These are phyloP conservation scores for Saccharum spontaneum DNA, from an alignment of 176 grass and related monocot genomes.

Conservation along the genomic window DNA sequence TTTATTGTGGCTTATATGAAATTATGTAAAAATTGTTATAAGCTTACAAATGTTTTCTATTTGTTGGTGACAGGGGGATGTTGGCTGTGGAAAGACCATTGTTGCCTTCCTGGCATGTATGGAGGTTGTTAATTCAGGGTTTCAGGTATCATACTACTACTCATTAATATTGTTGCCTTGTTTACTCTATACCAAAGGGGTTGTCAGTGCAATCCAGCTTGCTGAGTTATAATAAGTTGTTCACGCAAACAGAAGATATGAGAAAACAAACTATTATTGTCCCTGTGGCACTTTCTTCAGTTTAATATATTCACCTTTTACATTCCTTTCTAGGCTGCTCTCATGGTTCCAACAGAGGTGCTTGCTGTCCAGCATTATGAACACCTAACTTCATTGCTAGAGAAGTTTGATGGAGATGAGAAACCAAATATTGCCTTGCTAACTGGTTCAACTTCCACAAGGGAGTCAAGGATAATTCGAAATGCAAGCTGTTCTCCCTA, in stretches of 20 bases:
- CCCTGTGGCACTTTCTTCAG: slow-evolving; percentile 12
- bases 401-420: slow-evolving; percentile 63
- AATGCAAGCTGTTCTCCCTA: slow-evolving; percentile 54
- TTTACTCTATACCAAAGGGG: slow-evolving; percentile 29
- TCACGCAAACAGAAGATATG: slow-evolving; percentile 18
- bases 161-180: slow-evolving; percentile 16
- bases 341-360: slow-evolving; percentile 95
- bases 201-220: slow-evolving; percentile 19
- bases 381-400: slow-evolving; percentile 72
- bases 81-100: slow-evolving; percentile 93
- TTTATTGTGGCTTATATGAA: slow-evolving; percentile 22
- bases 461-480: slow-evolving; percentile 68
- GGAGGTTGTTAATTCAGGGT: slow-evolving; percentile 92
- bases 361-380: slow-evolving; percentile 90
- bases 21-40: slow-evolving; percentile 23
- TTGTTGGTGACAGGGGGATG: slow-evolving; percentile 79
- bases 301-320: slow-evolving; percentile 35
- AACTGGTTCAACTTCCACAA: slow-evolving; percentile 82
- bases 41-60: slow-evolving; percentile 19
- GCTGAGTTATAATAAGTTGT: slow-evolving; percentile 24
- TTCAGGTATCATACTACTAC: slow-evolving; percentile 66
- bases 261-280: slow-evolving; percentile 12
- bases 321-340: slow-evolving; percentile 68
- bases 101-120: slow-evolving; percentile 97
- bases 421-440: slow-evolving; percentile 84